Base-by-base conservation (phyloP, 106 monocot species). In the Iris macrosiphon region DNA sequence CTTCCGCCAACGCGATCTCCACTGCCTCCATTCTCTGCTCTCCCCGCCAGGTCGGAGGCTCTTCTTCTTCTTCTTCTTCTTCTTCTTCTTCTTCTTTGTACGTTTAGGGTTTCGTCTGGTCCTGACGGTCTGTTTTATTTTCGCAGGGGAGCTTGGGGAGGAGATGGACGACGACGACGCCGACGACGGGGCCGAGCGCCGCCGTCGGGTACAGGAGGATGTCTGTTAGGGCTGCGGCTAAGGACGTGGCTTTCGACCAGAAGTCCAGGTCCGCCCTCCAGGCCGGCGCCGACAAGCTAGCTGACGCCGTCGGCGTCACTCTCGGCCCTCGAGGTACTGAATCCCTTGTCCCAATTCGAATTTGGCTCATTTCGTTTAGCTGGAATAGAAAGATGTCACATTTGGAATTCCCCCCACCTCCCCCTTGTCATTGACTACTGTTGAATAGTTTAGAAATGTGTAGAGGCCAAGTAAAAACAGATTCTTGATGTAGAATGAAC, bases 181-280 rank as follows among this genome's bases (percentile, higher is more conserved):
- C 42, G 41, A n/a, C n/a, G n/a, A n/a, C n/a, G 67, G 73, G 65
- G 29, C 40, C 65, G 20, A 52, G 41, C 39, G 40, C 14, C 31
- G 68, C 47, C 20, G 40, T 47, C 35, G 29, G 61, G 60, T 45
- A 17, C 13, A 66, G 66, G 7, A 19, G 60, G 25, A 22, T 72
- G 27, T 59, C 66, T 34, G 87, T 91, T 46, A 64, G 78, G 31
- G 87, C 91, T 6, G n/a, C 35, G 49, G 75, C 83, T 8, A 98
- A 91, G 43, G 96, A 98, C 9, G 83, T 98, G 15, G 83, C 90
- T 7, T 98, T 98, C 31, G 96, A 91, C 49, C 79, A 91, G 80
- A 31, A 7, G 39, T 91, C 96, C 13, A 71, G 96, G 71, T 59
- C 77, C 11, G 4, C 76, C 0, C 75, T 98, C 25, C 91, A 91